Percentiles rank a stretch among this genome's conserved stretches.
Evolutionary conservation across 1,284 basidiomycete genomes (phyloP).

Genomic region (Pseudozyma sp.): DNA sequence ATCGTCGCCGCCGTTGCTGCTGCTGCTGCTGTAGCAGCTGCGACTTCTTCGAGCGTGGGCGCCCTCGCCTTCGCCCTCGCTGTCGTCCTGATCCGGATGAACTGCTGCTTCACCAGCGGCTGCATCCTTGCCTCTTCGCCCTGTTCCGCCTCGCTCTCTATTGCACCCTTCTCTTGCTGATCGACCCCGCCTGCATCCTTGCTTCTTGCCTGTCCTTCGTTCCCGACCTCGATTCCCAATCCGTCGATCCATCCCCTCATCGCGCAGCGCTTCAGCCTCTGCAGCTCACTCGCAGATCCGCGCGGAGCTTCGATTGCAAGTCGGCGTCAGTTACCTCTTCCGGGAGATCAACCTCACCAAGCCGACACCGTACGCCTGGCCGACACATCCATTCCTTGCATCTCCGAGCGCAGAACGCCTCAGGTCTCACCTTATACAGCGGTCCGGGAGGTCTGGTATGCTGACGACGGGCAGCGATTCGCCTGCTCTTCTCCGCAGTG

Average conservation of each 20-base stretch:
- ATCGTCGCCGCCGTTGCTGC: conserved; percentile 5
- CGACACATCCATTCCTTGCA: too few species aligned
- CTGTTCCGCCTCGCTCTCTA: background rate
- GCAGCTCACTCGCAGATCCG: background rate
- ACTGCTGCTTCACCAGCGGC: background rate
- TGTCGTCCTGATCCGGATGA: conserved; percentile 22
- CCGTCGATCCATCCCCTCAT: conserved; percentile 13
- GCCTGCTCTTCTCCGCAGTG: conserved; percentile 23
- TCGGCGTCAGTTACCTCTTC: conserved; percentile 41
- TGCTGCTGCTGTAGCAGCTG: conserved; percentile 6
- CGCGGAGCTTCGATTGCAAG: conserved; percentile 17
- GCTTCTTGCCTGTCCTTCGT: background rate
- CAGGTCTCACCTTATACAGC: conserved; percentile 29
- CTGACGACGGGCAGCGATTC: conserved; percentile 22
- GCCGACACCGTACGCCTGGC: background rate
- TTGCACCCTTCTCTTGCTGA: conserved; percentile 4
- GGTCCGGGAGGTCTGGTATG: conserved; percentile 36
- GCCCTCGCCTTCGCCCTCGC: background rate
- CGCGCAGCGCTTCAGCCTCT: background rate
- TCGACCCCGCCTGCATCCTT: conserved; percentile 1
- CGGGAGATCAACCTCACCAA: conserved; percentile 2
- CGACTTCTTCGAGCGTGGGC: conserved; percentile 5
- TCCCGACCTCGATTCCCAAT: conserved; percentile 15
- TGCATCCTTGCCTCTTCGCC: background rate
- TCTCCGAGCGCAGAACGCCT: conserved; percentile 10